phyloP scores from a whole-genome alignment of 2,329 filamentous ascomycete species.

The Acrodontium crateriforme region DNA sequence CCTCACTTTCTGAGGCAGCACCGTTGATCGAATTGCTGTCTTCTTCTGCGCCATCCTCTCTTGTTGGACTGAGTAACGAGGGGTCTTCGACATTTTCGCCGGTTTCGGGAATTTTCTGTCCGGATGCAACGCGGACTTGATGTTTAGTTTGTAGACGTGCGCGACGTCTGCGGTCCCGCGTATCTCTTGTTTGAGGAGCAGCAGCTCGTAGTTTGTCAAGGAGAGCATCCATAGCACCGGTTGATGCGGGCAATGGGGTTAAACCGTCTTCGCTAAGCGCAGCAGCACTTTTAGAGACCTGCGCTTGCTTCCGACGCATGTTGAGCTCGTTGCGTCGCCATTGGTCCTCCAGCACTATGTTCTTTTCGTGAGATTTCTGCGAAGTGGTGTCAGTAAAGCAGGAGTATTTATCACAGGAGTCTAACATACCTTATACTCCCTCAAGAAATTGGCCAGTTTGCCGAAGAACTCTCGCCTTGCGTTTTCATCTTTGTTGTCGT shows the following conservation, averaged over 20 bases:
- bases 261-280: conserved; percentile 28
- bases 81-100: conserved; percentile 19
- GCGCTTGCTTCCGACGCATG: conserved; percentile 71
- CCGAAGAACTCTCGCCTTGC: conserved; percentile 90
- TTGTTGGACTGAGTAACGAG: conserved; percentile 16
- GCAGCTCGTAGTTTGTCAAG: conserved; percentile 90
- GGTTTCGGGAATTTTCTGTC: conserved; percentile 69
- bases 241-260: conserved; percentile 44
- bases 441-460: conserved; percentile 80
- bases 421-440: conserved; percentile 66
- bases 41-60: conserved; percentile 11
- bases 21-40: conserved; percentile 9
- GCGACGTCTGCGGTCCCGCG: conserved; percentile 74
- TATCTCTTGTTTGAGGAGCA: conserved; percentile 76
- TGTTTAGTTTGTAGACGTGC: conserved; percentile 82
- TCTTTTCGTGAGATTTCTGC: conserved; percentile 83
- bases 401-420: conserved; percentile 1
- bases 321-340: conserved; percentile 76
- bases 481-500: conserved; percentile 83
- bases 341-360: conserved; percentile 66
- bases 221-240: conserved; percentile 89
- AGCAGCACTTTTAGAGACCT: conserved; percentile 36
- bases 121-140: conserved; percentile 77
- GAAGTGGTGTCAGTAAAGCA: conserved; percentile 4
- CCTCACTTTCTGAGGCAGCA: conserved; percentile 40